Evolutionary conservation across 257 asterid genomes (phyloP).

Genomic region (Solanum boliviense): DNA sequence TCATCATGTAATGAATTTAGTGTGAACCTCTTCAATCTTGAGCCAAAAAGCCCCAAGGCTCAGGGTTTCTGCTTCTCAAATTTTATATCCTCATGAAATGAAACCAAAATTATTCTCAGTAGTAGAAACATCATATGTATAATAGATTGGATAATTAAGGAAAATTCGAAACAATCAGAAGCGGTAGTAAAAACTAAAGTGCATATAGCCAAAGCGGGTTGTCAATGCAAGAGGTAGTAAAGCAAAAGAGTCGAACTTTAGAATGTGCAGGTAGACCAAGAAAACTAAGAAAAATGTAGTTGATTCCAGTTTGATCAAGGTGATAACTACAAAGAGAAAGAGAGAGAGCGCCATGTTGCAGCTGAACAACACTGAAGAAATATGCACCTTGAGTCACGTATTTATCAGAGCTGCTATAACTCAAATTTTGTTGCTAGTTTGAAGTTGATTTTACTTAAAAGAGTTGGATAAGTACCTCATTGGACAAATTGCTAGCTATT

Average conservation of each 20-base stretch:
- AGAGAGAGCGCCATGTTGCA: neutral
- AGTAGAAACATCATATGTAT: neutral
- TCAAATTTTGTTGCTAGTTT: neutral
- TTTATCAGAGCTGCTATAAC: neutral
- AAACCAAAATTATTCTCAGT: neutral
- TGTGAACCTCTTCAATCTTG: neutral
- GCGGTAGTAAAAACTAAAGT: neutral
- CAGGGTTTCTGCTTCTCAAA: neutral
- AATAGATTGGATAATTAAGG: neutral
- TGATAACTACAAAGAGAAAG: neutral
- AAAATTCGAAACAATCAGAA: neutral
- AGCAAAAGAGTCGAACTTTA: neutral
- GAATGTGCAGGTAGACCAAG: neutral
- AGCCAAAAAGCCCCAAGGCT: neutral
- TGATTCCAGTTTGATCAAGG: neutral
- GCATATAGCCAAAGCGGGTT: neutral
- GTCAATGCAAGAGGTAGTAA: neutral
- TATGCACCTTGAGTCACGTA: neutral
- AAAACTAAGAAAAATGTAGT: neutral
- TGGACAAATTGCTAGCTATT: neutral
- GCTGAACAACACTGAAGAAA: neutral
- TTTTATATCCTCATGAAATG: neutral
- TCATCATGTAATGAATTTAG: neutral
- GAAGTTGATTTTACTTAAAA: neutral
- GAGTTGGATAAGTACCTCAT: neutral